Conservation (phyloP, 2,329 filamentous ascomycete species). For the Ceratocystis smalleyi region DNA sequence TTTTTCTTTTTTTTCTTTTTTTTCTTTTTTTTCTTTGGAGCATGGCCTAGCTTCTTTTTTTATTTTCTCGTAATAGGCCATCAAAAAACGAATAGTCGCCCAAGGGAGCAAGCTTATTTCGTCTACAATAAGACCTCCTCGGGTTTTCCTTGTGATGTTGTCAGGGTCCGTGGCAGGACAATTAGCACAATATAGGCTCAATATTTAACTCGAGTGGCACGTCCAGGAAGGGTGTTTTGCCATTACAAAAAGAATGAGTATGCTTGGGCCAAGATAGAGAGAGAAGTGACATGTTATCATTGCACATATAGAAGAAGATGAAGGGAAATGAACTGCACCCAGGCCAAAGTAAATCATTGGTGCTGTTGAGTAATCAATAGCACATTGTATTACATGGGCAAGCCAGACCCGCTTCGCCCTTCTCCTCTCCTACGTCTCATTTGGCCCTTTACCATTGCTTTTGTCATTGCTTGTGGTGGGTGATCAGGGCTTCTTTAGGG, state of each 20-base stretch:
- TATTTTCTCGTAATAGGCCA: too few species aligned
- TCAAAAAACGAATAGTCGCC: too few species aligned
- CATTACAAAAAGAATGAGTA: neutral
- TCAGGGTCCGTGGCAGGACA: neutral
- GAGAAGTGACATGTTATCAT: neutral
- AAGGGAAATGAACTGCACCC: neutral
- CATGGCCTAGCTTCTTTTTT: neutral
- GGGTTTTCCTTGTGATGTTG: neutral
- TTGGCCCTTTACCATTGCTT: neutral
- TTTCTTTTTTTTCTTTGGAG: too few species aligned
- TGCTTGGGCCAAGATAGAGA: neutral
- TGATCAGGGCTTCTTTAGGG: neutral
- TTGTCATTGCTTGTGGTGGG: neutral
- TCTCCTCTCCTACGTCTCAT: neutral
- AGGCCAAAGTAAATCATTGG: neutral
- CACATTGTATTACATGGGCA: neutral
- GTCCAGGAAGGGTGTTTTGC: neutral
- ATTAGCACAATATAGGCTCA: neutral
- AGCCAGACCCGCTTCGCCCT: neutral
- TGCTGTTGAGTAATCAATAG: neutral
- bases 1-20: too few species aligned
- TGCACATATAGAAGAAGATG: neutral
- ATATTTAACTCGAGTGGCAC: conserved; percentile 1
- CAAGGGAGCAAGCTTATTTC: neutral
- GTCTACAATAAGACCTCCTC: neutral